Evolutionary conservation across 2,329 filamentous ascomycete genomes (phyloP), one percentile per base, ranked within the genome.

Genomic region (Xylariaceae sp.): DNA sequence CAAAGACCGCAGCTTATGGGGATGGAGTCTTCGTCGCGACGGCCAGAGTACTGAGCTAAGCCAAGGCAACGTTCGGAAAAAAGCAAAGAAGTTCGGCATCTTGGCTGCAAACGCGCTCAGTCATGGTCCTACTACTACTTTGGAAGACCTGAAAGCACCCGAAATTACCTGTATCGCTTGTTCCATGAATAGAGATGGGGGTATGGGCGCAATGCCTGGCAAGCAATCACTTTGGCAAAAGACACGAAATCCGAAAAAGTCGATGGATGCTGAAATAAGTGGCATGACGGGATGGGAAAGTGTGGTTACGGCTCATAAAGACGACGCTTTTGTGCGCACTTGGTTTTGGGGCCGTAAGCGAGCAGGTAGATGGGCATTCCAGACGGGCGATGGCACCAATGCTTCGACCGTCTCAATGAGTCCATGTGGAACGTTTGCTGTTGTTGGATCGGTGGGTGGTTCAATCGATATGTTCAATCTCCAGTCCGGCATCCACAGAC

Each of bases 341-440:
- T 99, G 94, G 94, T 97, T 97, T 72, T 97, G 94, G 92, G 94
- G 93, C 6, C 86, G 90, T 51, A 97, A 95, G 72, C 86, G 88
- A 63, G 92, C 94, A 45, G 94, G 94, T 11, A 81, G 94, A 57
- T 99, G 94, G 94, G 87, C 89, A 0, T 90, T 99, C 61, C 85
- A 89, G 59, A 97, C 92, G 1, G 82, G 87, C 39, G 94, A 99
- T 71, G 82, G 83, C 16, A 81, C 84, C n/a, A 82, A 90, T 63
- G 93, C 96, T 53, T 83, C 88, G 58, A 93, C 89, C 48, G 90
- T 99, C 17, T 83, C 91, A 11, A 87, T 99, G 54, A 96, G 90
- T 48, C 82, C 90, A 1, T 99, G 94, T 64, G 94, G 94, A 51
- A 97, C 89, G 1, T 99, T 99, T 75, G 92, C 92, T 2, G 73